Evolutionary conservation across 2,329 filamentous ascomycete species (phyloP), one percentile per base, ranked within the genome.

Genomic region (Phaeosphaeriaceae sp.): DNA sequence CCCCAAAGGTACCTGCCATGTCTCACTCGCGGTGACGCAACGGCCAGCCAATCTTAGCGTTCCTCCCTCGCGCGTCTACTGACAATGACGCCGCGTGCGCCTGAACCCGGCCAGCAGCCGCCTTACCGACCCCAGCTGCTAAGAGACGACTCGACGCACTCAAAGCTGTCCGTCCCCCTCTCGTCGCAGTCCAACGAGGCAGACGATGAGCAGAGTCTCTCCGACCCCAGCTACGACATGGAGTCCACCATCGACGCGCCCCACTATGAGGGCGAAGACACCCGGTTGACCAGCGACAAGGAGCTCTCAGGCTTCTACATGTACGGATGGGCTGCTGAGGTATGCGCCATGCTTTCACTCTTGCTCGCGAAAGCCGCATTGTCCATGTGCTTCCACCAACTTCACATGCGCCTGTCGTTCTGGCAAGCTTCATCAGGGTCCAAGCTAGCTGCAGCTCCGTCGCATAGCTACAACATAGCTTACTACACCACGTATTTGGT

Each of bases 301-400:
- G 95, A 99, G 85, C 86, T 98, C 60, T 84, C 89, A 42, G 95
- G 94, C 69, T 99, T 96, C 92, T 99, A 98, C 79, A 90, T 91
- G 76, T 98, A 98, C 82, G 91, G 91, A 44, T 98, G 97, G 84
- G 95, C 95, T 23, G 93, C 94, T 21, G 95, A 99, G 81, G 77
- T 79, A 72, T 52, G 51, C 40, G 32, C 42, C 28, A 19, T 46
- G 19, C 23, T 24, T 43, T 46, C 17, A 28, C 23, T 21, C 11
- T 42, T 42, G 3, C 4, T 22, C 32, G 21, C 35, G 6, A 40
- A 40, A 40, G 15, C 15, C n/a, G 7, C 7, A 24, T 23, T 17
- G 9, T 47, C 22, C 15, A 24, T 15, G 8, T 19, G 21, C 21
- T 23, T 47, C n/a, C 21, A 47, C 26, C 9, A 7, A 13, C 13